Percentiles rank a stretch among this genome's conserved stretches.
Evolutionary conservation across 2,329 filamentous ascomycete genomes (phyloP).

Genomic region (Penicillium sp.): DNA sequence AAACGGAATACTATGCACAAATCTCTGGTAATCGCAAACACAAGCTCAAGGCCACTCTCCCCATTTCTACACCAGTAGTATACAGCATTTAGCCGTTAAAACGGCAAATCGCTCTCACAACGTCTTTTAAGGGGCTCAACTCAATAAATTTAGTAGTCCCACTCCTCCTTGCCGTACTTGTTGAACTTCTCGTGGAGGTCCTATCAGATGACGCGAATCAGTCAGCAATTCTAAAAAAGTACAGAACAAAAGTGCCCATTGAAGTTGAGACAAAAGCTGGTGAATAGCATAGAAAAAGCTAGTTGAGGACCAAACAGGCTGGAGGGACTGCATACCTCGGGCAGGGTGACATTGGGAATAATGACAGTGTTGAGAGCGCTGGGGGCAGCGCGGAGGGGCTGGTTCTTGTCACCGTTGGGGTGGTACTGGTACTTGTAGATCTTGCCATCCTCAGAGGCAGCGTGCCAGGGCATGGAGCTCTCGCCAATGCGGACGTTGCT

Average conservation of each 20-base stretch:
- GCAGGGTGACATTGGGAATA: conserved; percentile 87
- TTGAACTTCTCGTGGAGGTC: conserved; percentile 95
- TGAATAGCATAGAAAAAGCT: neutral
- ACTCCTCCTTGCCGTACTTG: conserved; percentile 99
- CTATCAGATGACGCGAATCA: conserved; percentile 45
- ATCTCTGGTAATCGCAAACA: conserved; percentile 26
- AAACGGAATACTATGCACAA: conserved; percentile 36
- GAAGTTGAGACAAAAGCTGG: neutral
- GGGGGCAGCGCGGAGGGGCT: conserved; percentile 81
- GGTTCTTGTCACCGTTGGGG: conserved; percentile 77
- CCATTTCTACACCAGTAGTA: conserved; percentile 28
- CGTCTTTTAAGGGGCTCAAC: conserved; percentile 15
- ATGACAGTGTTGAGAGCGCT: conserved; percentile 94
- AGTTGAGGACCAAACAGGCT: neutral
- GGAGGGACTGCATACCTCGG: conserved; percentile 62
- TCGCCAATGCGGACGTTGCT: conserved; percentile 69
- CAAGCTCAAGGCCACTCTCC: conserved; percentile 20
- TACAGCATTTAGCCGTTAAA: conserved; percentile 30
- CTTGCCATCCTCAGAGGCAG: conserved; percentile 62
- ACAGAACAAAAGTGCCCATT: neutral
- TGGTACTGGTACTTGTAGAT: conserved; percentile 72
- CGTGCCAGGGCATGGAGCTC: conserved; percentile 89
- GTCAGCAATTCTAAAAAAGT: conserved; percentile 6
- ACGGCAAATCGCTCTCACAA: conserved; percentile 13
- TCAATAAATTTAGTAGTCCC: conserved; percentile 36